phyloP scores from a whole-genome alignment of 805 yeast genomes.

The Suhomyces canberraensis region DNA sequence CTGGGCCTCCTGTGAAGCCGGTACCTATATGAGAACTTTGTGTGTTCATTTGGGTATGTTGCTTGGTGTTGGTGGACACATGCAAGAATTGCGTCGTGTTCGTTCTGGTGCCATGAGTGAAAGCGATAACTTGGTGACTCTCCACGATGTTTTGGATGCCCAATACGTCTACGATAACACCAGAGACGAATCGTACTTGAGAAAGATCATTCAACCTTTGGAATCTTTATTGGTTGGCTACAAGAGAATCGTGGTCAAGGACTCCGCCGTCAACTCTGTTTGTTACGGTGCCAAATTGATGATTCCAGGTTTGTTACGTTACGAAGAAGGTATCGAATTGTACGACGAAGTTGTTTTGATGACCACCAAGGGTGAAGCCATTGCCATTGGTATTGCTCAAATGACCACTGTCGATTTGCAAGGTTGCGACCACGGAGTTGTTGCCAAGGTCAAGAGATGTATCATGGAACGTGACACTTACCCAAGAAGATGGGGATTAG shows the following conservation, averaged over 20 bases:
- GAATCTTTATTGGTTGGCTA: constrained; percentile 92
- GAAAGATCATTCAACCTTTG: constrained; percentile 91
- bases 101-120: constrained; percentile 95
- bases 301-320: constrained; percentile 97
- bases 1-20: constrained; percentile 99
- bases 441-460: constrained; percentile 97
- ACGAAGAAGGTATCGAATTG: constrained; percentile 95
- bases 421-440: constrained; percentile 96
- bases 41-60: constrained; percentile 99
- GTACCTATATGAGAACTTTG: constrained; percentile 98
- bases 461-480: constrained; percentile 99
- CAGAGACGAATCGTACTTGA: constrained; percentile 91
- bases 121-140: constrained; percentile 85
- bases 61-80: constrained; percentile 98
- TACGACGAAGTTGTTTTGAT: constrained; percentile 97
- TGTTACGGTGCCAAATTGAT: constrained; percentile 98
- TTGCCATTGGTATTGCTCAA: constrained; percentile 97
- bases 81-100: constrained; percentile 99
- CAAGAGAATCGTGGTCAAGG: constrained; percentile 91
- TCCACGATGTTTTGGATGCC: constrained; percentile 97
- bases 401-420: constrained; percentile 98
- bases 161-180: constrained; percentile 98
- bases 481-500: constrained; percentile 99
- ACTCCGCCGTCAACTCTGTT: constrained; percentile 95
- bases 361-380: constrained; percentile 99